phyloP scores from a whole-genome alignment of 2,329 filamentous ascomycete species.

The Diaporthe longicolla region DNA sequence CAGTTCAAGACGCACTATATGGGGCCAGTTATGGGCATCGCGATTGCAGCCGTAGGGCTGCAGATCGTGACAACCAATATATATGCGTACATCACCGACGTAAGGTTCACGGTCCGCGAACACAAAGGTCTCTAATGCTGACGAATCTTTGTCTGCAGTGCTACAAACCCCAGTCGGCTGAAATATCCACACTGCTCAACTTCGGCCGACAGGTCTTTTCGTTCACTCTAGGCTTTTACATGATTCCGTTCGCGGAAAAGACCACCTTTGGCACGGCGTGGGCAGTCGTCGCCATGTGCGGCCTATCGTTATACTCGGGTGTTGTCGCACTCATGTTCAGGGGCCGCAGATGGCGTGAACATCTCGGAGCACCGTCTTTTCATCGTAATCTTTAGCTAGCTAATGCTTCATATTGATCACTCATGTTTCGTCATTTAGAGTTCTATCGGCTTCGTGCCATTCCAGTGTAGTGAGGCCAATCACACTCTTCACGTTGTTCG shows the following conservation, averaged over 20 bases:
- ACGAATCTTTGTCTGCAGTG: neutral
- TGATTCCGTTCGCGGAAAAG: conserved; percentile 14
- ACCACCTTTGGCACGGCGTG: neutral
- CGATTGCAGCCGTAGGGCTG: conserved; percentile 40
- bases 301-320: neutral
- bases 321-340: neutral
- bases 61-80: conserved; percentile 44
- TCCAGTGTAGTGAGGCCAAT: no score
- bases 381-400: conserved; percentile 8
- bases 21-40: conserved; percentile 42
- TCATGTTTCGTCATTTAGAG: no score
- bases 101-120: neutral
- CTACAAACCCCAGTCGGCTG: conserved; percentile 45
- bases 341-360: conserved; percentile 4
- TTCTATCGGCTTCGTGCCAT: no score
- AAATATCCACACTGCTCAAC: conserved; percentile 37
- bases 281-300: neutral
- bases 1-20: conserved; percentile 42
- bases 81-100: conserved; percentile 44
- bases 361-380: neutral
- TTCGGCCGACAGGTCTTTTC: conserved; percentile 14
- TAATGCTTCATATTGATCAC: no score
- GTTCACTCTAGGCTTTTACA: conserved; percentile 12
- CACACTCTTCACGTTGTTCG: no score
- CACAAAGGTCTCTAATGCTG: neutral